Conservation (phyloP, 306 rosid genomes). For the Acacia confusa region DNA sequence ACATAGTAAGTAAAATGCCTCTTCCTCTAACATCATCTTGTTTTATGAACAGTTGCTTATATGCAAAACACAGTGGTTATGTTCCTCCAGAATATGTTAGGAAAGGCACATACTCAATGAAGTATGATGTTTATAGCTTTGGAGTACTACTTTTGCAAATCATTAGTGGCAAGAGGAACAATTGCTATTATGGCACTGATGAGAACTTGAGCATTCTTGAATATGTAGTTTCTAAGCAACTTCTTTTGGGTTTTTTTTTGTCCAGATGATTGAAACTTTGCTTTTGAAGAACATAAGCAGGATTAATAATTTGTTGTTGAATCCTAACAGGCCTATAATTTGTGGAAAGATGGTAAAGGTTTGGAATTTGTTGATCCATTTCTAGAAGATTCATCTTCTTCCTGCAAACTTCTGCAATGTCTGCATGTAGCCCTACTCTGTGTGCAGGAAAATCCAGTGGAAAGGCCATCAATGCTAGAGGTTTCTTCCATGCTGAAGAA, state of each 20-base stretch:
- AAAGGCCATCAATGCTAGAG: constrained; percentile 53
- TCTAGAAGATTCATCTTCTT: constrained; percentile 40
- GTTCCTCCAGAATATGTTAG: constrained; percentile 40
- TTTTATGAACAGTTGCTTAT: not conserved
- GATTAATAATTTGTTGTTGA: not conserved
- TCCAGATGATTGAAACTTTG: not conserved
- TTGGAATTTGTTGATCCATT: constrained; percentile 43
- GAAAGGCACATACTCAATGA: constrained; percentile 27
- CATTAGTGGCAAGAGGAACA: constrained; percentile 36
- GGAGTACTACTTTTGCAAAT: constrained; percentile 43
- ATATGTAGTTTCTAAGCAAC: constrained; percentile 1
- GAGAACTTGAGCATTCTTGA: constrained; percentile 25
- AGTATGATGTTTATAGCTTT: constrained; percentile 41
- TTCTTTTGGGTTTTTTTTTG: not conserved
- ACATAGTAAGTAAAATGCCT: constrained; percentile 31
- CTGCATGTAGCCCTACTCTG: constrained; percentile 49
- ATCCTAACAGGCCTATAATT: not conserved
- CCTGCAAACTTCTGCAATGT: constrained; percentile 39
- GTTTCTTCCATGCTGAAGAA: constrained; percentile 46
- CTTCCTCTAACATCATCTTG: not conserved
- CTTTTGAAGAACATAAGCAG: not conserved
- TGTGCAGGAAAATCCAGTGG: constrained; percentile 45
- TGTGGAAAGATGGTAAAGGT: constrained; percentile 40
- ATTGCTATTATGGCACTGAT: not conserved
- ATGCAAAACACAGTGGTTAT: constrained; percentile 33